phyloP scores from a whole-genome alignment of 1,284 basidiomycete species.

The Naganishia sp. region DNA sequence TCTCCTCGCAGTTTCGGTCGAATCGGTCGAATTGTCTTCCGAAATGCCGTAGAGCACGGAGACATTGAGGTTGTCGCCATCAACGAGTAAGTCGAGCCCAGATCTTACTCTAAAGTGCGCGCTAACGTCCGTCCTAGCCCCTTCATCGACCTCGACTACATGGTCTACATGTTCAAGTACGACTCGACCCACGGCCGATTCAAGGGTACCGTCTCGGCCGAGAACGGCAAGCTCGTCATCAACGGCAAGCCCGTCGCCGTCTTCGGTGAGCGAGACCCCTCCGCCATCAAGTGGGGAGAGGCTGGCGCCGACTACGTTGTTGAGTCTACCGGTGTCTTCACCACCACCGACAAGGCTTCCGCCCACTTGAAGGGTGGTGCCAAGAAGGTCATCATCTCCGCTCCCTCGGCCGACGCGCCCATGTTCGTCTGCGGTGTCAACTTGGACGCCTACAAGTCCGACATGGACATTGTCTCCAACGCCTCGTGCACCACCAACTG shows the following conservation, averaged over 20 bases:
- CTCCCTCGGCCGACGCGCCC: conserved; percentile 95
- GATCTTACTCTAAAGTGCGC: background rate
- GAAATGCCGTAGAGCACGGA: conserved; percentile 81
- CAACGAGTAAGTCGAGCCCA: conserved; percentile 73
- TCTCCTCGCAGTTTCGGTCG: conserved; percentile 64
- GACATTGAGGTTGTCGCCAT: conserved; percentile 82
- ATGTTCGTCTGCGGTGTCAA: conserved; percentile 99
- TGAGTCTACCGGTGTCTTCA: conserved; percentile 99
- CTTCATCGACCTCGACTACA: conserved; percentile 94
- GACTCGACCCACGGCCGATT: conserved; percentile 96
- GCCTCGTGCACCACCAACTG: conserved; percentile 99
- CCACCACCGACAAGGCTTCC: conserved; percentile 82
- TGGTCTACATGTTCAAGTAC: conserved; percentile 99
- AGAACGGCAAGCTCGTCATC: conserved; percentile 88
- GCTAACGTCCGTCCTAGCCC: conserved; percentile 59
- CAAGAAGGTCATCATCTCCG: conserved; percentile 99
- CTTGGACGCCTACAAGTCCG: conserved; percentile 88
- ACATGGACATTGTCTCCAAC: conserved; percentile 94
- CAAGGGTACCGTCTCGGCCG: conserved; percentile 79
- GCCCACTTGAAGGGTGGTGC: conserved; percentile 98
- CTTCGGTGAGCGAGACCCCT: conserved; percentile 84
- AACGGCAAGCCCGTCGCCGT: conserved; percentile 78
- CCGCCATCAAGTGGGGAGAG: conserved; percentile 79
- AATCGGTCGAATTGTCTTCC: conserved; percentile 96
- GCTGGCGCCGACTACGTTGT: conserved; percentile 90